Evolutionary conservation across 768 basidiomycete genomes (phyloP).

Genomic region (Sistotremastrum suecicum): DNA sequence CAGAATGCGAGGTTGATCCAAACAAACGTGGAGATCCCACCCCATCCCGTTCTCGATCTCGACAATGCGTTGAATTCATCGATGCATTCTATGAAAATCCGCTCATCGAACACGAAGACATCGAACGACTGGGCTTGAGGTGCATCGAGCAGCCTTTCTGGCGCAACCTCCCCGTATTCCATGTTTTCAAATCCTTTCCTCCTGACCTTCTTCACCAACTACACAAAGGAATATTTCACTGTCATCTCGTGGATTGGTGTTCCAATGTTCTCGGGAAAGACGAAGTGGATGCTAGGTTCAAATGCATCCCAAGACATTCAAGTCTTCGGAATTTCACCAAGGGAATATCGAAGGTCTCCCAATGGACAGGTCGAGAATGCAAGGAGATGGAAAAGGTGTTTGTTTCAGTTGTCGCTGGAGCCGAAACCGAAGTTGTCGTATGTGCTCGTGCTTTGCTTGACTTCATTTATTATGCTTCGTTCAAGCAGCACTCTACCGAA

Average conservation of each 20-base stretch:
- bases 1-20: conserved; percentile 13
- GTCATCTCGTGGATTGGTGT: conserved; percentile 14
- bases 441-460: conserved; percentile 13
- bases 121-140: conserved; percentile 7
- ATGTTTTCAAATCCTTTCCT: conserved; percentile 6
- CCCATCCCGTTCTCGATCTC: too few relatives aligned
- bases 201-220: conserved; percentile 1
- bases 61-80: too few relatives aligned
- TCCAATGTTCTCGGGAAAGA: conserved; percentile 7
- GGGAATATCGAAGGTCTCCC: conserved; percentile 26
- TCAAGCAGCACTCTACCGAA: conserved; percentile 14
- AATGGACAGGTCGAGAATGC: conserved; percentile 31
- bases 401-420: conserved; percentile 14
- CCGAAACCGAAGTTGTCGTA: conserved; percentile 8
- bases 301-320: conserved; percentile 16
- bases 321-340: conserved; percentile 27
- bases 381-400: conserved; percentile 19
- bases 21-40: conserved; percentile 8
- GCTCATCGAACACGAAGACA: conserved; percentile 10
- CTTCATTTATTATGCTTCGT: conserved; percentile 17
- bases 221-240: conserved; percentile 5
- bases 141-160: conserved; percentile 7
- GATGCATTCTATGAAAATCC: not conserved
- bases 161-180: conserved; percentile 3
- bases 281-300: conserved; percentile 25